Base-by-base conservation (phyloP, 345 rosid genomes). In the Lumnitzera racemosa region DNA sequence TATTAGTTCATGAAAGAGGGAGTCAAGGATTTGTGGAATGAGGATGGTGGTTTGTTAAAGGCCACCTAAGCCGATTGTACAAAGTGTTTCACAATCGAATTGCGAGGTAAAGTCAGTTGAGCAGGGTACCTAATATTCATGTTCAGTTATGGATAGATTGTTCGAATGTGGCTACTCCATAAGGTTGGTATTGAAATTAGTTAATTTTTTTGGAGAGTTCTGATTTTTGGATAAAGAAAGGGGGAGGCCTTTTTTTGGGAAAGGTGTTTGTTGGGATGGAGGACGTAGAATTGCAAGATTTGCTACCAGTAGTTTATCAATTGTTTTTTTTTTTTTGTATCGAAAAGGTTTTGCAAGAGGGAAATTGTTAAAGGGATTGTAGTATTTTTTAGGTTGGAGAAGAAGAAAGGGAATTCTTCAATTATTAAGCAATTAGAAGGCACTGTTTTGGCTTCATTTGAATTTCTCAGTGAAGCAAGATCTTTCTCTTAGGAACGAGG, bases 401-500 rank as follows among this genome's bases (percentile, higher is more conserved):
- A 82, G 64, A 67, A 71, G 8, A 85, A 74, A 60, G 75, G 66
- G 48, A 67, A 36, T 36, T 36, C 80, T 29, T 81, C 85, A 0
- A 84, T 74, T 0, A 67, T 78, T 80, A 77, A 85, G 79, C 95
- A 90, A 72, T 78, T 90, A 15, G 84, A 87, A 61, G 97, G 88
- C 56, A 90, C 97, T 0, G 88, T 80, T 62, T 72, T 87, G 20
- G 80, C 95, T 90, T 74, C 97, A 87, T 70, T 64, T 89, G 48
- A 89, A 89, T 80, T 89, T 89, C 2, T 85, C 95, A 0, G 95
- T 87, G 76, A 89, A 89, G 83, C 96, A 90, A 81, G 96, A 87
- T 76, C 84, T 89, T 68, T 81, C 96, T 8, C 25, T 90, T 55
- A 90, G 82, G 59, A 79, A 80, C 67, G 95, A 81, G 83, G 83